A percentile compares a stretch with the other conserved stretches of the same genome.
Conservation (phyloP, 1,139 yeast genomes). For the Kodamaea fungicola region DNA sequence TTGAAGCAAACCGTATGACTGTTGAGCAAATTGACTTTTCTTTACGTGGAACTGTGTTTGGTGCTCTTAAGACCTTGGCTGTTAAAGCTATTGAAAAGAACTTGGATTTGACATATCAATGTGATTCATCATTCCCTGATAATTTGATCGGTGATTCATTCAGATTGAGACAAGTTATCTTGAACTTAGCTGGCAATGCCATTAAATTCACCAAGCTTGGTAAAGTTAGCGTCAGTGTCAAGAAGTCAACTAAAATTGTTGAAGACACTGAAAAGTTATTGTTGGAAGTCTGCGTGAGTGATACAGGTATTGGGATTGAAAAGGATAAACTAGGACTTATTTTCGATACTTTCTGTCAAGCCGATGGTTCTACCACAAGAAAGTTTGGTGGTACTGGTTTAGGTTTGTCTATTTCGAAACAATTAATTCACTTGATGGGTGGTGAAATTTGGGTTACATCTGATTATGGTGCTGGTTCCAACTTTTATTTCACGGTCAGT, state of each 20-base stretch:
- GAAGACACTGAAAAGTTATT: constrained; percentile 56
- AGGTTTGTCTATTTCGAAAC: constrained; percentile 83
- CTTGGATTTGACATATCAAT: constrained; percentile 72
- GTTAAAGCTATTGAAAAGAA: constrained; percentile 87
- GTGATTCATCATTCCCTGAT: constrained; percentile 84
- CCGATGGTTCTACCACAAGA: constrained; percentile 88
- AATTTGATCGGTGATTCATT: constrained; percentile 83
- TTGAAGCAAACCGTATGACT: constrained; percentile 90
- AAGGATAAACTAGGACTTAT: constrained; percentile 78
- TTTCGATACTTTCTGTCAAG: constrained; percentile 87
- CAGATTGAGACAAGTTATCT: constrained; percentile 77
- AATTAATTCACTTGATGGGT: constrained; percentile 84
- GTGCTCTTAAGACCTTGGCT: constrained; percentile 82
- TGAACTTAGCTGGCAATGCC: constrained; percentile 84
- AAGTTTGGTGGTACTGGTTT: constrained; percentile 84
- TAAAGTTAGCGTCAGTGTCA: constrained; percentile 64
- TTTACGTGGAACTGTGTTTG: constrained; percentile 80
- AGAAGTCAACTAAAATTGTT: constrained; percentile 42
- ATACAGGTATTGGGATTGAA: constrained; percentile 86
- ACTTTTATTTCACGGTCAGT: constrained; percentile 74
- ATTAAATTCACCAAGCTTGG: constrained; percentile 82
- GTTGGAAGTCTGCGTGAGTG: constrained; percentile 81
- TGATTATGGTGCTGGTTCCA: constrained; percentile 76
- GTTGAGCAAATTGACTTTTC: constrained; percentile 86
- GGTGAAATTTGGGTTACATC: constrained; percentile 89